Base-by-base conservation (phyloP, 805 yeast species). In the Schizosaccharomyces lindneri region DNA sequence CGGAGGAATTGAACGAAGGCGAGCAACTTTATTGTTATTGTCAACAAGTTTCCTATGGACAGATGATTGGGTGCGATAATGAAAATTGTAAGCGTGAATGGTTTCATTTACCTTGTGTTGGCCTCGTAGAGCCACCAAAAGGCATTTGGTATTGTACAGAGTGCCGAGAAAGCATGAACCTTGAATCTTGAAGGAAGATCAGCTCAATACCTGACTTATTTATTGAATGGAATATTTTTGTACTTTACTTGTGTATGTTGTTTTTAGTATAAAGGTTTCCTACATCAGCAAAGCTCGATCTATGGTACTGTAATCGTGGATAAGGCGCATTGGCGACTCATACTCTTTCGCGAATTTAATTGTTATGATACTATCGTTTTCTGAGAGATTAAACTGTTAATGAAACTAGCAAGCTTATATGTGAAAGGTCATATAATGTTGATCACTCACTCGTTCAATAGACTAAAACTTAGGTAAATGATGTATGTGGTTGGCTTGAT, bases 31-130 rank as follows among this genome's bases (percentile, higher is more conserved):
- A 90, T 70, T 93, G 98, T 72, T 89, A 90, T 73, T 93, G 98
- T 73, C 87, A 88, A 70, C 96, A 89, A 70, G 95, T 89, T 0
- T 90, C 97, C 4, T 93, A 85, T 70, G 98, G 98, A 21, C 97
- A 93, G 69, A 93, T 93, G 98, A 97, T 93, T 64, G 98, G 95
- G 1, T 93, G 98, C 73, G 98, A 93, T 69, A 97, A 96, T 13
- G 89, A 86, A 43, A 81, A 81, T 62, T 87, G 95, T 74, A 81
- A 81, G 70, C 76, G 86, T 62, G 95, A 86, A 71, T 86, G 95
- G 95, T 86, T 87, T 71, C 95, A 86, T 74, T 75, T 87, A 65
- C 93, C 94, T n/a, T 86, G 95, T 71, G 86, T 84, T 55, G 94
- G 94, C 0, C 76, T 85, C 66, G 81, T 80, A 61, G 85, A 86